Conservation (phyloP, 228 moss, liverwort and hornwort genomes). For the Sphagnum fallax region DNA sequence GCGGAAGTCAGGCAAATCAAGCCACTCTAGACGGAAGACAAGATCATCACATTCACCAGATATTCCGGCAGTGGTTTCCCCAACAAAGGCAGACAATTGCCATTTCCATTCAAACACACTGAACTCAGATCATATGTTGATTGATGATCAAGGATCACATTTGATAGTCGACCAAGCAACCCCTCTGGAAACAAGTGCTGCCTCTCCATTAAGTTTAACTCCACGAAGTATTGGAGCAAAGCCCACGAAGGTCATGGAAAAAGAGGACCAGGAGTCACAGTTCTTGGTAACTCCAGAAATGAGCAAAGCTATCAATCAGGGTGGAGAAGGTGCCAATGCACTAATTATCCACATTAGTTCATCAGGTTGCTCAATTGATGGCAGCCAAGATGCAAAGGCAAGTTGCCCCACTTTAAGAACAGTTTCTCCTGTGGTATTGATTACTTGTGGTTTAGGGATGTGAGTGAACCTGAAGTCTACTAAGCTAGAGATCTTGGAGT, state of each 20-base stretch:
- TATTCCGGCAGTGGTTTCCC: conserved; percentile 1
- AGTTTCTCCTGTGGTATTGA: no score
- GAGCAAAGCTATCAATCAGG: no score
- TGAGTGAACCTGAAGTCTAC: no score
- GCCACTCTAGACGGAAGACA: conserved; percentile 9
- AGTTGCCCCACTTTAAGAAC: conserved; percentile 3
- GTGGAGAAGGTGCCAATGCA: conserved; percentile 8
- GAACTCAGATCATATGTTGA: conserved; percentile 9
- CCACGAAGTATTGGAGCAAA: background rate
- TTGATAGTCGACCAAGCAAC: background rate
- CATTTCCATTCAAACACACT: conserved; percentile 44
- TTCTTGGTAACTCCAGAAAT: conserved; percentile 5
- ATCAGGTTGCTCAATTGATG: conserved; percentile 18
- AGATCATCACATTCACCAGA: conserved; percentile 10
- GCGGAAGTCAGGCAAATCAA: conserved; percentile 4
- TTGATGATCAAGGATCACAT: background rate
- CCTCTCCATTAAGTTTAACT: background rate
- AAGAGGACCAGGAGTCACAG: conserved; percentile 5
- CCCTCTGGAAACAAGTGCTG: conserved; percentile 7
- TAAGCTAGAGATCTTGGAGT: no score
- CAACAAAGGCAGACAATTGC: conserved; percentile 25
- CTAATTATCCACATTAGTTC: conserved; percentile 3
- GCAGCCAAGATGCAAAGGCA: conserved; percentile 43
- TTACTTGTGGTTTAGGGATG: no score
- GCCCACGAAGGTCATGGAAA: conserved; percentile 8